These are phyloP conservation scores for Capsicum pubescens DNA, from an alignment of 257 asterid species.

Conservation along the genomic window DNA sequence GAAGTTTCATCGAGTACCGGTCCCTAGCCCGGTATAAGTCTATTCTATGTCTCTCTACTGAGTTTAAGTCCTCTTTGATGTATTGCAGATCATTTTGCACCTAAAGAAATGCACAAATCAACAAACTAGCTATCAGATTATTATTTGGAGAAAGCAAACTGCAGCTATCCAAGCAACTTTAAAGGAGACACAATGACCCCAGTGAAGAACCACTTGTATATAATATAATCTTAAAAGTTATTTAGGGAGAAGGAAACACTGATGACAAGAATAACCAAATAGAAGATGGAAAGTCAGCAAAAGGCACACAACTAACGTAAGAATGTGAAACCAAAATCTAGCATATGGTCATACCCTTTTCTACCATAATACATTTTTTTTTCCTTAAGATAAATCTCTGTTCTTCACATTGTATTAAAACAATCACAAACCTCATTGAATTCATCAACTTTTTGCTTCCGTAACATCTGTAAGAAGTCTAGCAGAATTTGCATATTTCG, in stretches of 20 bases:
- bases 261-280: neutral
- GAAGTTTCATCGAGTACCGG: constrained; percentile 64
- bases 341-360: neutral
- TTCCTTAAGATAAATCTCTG: neutral
- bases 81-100: constrained; percentile 67
- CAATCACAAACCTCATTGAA: constrained; percentile 68
- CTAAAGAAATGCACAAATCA: constrained; percentile 41
- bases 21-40: constrained; percentile 72
- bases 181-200: constrained; percentile 2
- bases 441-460: constrained; percentile 66
- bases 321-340: neutral
- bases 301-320: constrained; percentile 5
- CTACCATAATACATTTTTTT: neutral
- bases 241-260: constrained; percentile 1
- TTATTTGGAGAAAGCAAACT: constrained; percentile 17
- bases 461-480: constrained; percentile 69
- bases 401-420: neutral
- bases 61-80: constrained; percentile 67
- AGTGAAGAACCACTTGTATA: constrained; percentile 25
- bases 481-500: constrained; percentile 76
- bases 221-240: constrained; percentile 10
- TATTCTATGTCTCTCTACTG: constrained; percentile 73
- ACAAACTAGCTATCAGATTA: neutral
- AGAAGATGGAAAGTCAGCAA: neutral
- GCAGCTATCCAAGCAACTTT: neutral